Evolutionary conservation across 495 filamentous ascomycete species (phyloP), one percentile per base, ranked within the genome.

Genomic region (Penicillium simplicissimum): DNA sequence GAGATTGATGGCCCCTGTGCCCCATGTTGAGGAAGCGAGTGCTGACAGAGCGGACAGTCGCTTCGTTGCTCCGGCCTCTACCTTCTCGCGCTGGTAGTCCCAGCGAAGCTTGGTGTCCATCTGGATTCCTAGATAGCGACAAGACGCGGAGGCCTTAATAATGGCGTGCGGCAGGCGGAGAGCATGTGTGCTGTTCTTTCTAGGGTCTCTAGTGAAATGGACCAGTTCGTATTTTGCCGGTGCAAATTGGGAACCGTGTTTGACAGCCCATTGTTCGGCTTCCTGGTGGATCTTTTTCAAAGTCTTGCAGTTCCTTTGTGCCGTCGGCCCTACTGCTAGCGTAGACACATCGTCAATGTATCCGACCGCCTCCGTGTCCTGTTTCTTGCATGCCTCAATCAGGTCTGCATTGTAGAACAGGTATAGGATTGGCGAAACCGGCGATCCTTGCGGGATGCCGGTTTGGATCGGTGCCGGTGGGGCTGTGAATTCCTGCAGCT

Each of bases 41-140:
- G 43, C 43, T 21, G n/a, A 6, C n/a, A 47, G 43, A 47, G 43
- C 43, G 2, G n/a, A 47, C 0, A 21, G 43, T 21, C 43, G 43
- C 43, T 47, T 47, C n/a, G 43, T 47, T 2, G 43, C 43, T 13
- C 13, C n/a, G 3, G 9, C 43, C 15, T 47, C 43, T 47, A 47
- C 43, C 23, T 47, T 47, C 43, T 47, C 43, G 43, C n/a, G 23
- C 11, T 47, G 43, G 43, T 47, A 21, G n/a, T 47, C 43, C n/a
- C n/a, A 47, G 43, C 43, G 43, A 23, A 47, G 43, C 43, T 21
- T 47, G 23, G 43, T 47, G 43, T 47, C 43, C 43, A 47, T 47
- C 13, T 47, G 23, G 13, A 47, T 47, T 1, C 43, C 43, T 6
- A 47, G n/a, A 7, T 47, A 47, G 0, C 43, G 43, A 7, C 43